Evolutionary conservation across 2,329 filamentous ascomycete genomes (phyloP).

Genomic region (Domatiomyces globalis): DNA sequence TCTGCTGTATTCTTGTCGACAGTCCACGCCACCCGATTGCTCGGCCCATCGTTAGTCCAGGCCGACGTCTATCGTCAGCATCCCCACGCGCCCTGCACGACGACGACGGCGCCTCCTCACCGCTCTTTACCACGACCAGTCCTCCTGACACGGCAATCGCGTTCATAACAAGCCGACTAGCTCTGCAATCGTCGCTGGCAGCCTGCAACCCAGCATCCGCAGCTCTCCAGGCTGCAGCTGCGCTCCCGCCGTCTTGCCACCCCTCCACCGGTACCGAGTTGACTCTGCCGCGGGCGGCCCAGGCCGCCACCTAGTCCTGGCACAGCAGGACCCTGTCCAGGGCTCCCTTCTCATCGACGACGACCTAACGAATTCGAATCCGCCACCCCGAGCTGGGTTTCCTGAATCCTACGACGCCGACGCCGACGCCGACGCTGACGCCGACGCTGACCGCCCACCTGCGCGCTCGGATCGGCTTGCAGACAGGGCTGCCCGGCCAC

Average conservation of each 20-base stretch:
- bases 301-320: conserved; percentile 53
- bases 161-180: neutral
- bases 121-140: neutral
- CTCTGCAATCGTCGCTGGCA: neutral
- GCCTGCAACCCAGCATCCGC: neutral
- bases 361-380: conserved; percentile 47
- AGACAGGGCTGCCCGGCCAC: neutral
- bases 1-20: neutral
- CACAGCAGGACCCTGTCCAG: conserved; percentile 49
- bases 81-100: too few relatives aligned
- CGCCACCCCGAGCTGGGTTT: conserved; percentile 37
- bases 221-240: too few relatives aligned
- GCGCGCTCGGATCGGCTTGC: conserved; percentile 1
- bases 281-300: conserved; percentile 23
- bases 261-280: neutral
- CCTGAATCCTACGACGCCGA: conserved; percentile 31
- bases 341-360: conserved; percentile 52
- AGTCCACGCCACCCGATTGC: neutral
- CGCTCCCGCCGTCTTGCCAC: neutral
- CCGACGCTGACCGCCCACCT: conserved; percentile 9
- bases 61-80: neutral
- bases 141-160: too few relatives aligned
- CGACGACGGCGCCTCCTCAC: neutral
- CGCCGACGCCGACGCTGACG: conserved; percentile 17
- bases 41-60: neutral